Evolutionary conservation across 345 rosid genomes (phyloP), one percentile per base, ranked within the genome.

Genomic region (Eucalyptus cloeziana): DNA sequence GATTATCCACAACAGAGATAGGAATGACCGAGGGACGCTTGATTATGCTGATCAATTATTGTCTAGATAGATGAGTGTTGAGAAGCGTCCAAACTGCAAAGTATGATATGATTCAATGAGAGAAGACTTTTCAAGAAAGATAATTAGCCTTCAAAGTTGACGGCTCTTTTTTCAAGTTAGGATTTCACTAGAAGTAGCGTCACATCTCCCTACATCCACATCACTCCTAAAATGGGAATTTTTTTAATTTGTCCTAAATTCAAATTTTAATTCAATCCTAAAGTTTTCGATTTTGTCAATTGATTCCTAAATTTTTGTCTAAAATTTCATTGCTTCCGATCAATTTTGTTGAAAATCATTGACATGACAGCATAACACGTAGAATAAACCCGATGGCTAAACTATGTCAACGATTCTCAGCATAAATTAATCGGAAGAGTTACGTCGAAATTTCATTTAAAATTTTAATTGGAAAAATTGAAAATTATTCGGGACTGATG

Each of bases 221-320:
- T 64, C 37, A n/a, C 76, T n/a, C 44, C 27, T 37, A 5, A 37
- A 71, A 40, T 76, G 47, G 45, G 10, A 76, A 21, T 76, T 37
- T 24, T 24, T 76, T 21, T 4, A 11, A 21, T 76, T 21, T 9
- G 27, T 11, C 2, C 27, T 3, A 19, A 71, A 71, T 10, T 11
- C 0, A 37, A n/a, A 64, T n/a, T 13, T 13, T 14, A n/a, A 64
- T n/a, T n/a, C 5, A 19, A 3, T 1, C 2, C 0, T 37, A 37
- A 5, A 10, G 0, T 21, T 71, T 21, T 71, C 2, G 3, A 37
- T 71, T 71, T 71, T 71, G 1, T 19, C 2, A 71, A 71, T 37
- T 19, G 0, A 37, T 1, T 10, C 4, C 2, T 10, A 71, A 37
- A 10, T 71, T 21, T 11, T 71, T 76, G 0, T 3, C 0, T 0